phyloP scores from a whole-genome alignment of 176 grass and related monocot species.

The Thinopyrum elongatum region DNA sequence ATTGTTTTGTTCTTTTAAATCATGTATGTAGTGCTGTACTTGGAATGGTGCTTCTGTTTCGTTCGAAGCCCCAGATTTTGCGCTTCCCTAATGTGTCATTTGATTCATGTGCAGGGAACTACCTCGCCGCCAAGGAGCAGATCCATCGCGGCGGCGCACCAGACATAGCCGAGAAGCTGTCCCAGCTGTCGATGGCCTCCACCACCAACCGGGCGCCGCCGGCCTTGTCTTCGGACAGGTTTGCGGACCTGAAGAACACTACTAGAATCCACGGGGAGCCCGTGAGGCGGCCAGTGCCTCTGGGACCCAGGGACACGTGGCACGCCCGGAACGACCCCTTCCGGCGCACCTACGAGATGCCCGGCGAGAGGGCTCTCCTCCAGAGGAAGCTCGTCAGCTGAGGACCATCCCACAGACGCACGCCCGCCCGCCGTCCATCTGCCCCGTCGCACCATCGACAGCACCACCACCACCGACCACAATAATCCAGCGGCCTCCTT shows the following conservation, averaged over 20 bases:
- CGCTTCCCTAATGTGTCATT: background rate
- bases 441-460: background rate
- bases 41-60: background rate
- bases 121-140: conserved; percentile 17
- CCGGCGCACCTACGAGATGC: conserved; percentile 46
- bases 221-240: conserved; percentile 22
- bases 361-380: conserved; percentile 53
- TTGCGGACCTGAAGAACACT: conserved; percentile 31
- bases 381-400: conserved; percentile 73
- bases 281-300: conserved; percentile 33
- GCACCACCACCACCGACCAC: background rate
- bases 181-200: conserved; percentile 50
- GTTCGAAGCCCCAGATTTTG: background rate
- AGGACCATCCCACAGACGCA: background rate
- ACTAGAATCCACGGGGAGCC: conserved; percentile 16
- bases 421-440: background rate
- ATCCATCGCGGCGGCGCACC: conserved; percentile 27
- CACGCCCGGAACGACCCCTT: conserved; percentile 38
- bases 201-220: conserved; percentile 35
- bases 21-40: background rate
- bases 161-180: conserved; percentile 51
- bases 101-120: background rate
- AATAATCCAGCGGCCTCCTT: background rate
- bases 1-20: too few relatives aligned
- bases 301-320: conserved; percentile 53